Evolutionary conservation across 805 yeast species (phyloP).

Genomic region (Debaryomyces prosopidis): DNA sequence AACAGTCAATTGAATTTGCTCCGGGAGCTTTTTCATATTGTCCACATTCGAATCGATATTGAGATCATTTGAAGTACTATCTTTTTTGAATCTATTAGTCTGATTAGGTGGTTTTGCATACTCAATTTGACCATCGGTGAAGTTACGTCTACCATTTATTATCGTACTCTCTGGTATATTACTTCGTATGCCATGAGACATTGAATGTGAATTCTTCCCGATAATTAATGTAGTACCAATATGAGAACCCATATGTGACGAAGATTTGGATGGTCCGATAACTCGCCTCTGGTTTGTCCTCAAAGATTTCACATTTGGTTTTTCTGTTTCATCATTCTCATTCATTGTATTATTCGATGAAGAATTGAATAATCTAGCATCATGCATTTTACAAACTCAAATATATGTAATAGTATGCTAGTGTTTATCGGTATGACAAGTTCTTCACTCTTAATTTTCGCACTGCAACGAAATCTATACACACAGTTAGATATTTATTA

Average conservation of each 20-base stretch:
- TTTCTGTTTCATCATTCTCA: neutral
- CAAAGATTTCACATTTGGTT: neutral
- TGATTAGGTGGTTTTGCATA: neutral
- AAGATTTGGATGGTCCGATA: neutral
- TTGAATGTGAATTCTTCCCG: conserved; percentile 9
- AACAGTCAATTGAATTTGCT: conserved; percentile 44
- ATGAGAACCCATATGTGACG: conserved; percentile 15
- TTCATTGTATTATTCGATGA: conserved; percentile 4
- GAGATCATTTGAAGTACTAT: conserved; percentile 1
- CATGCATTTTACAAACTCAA: conserved; percentile 24
- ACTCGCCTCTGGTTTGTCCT: neutral
- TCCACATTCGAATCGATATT: conserved; percentile 3
- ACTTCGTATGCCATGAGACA: neutral
- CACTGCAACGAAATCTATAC: no score
- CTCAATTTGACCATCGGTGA: neutral
- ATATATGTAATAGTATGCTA: neutral
- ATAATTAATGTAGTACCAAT: conserved; percentile 25
- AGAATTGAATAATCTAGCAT: conserved; percentile 25
- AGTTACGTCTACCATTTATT: neutral
- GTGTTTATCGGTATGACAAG: no score
- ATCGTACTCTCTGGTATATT: neutral
- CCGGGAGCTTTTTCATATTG: conserved; percentile 8
- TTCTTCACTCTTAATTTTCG: no score
- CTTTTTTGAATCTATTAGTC: conserved; percentile 1
- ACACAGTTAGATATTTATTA: neutral